These are phyloP conservation scores for Paramecium biaurelia DNA, from an alignment of 73 alveolate genomes.

Conservation along the genomic window DNA sequence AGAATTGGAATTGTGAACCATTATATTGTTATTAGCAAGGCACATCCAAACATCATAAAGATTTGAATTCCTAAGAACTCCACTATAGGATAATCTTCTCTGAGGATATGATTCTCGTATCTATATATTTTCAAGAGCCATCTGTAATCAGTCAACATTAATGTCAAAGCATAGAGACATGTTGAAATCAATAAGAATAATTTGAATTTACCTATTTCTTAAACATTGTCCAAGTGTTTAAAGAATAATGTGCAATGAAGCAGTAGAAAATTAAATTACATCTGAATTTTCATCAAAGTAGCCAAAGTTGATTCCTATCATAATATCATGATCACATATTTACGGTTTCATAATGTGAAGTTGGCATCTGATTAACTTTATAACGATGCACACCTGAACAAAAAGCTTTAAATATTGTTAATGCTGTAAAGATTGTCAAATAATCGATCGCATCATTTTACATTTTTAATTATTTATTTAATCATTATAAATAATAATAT, in stretches of 20 bases:
- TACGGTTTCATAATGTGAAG: slow-evolving; percentile 1
- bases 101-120: slow-evolving; percentile 16
- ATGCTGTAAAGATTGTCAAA: background rate
- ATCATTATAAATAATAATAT: background rate
- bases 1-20: slow-evolving; percentile 38
- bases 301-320: slow-evolving; percentile 28
- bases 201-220: background rate
- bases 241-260: slow-evolving; percentile 8
- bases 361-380: background rate
- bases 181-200: background rate
- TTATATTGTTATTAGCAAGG: background rate
- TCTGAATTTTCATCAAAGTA: slow-evolving; percentile 30
- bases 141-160: slow-evolving; percentile 30
- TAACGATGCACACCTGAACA: slow-evolving; percentile 8
- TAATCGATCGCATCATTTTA: background rate
- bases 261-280: slow-evolving; percentile 14
- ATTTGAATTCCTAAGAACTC: slow-evolving; percentile 25
- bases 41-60: slow-evolving; percentile 39
- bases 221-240: background rate
- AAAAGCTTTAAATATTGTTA: slow-evolving; percentile 14
- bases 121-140: slow-evolving; percentile 24
- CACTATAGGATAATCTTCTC: slow-evolving; percentile 26
- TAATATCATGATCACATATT: background rate
- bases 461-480: background rate
- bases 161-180: background rate